These are phyloP conservation scores for Sclerotinia sclerotiorum DNA, from an alignment of 2,329 filamentous ascomycete species.

Conservation along the genomic window DNA sequence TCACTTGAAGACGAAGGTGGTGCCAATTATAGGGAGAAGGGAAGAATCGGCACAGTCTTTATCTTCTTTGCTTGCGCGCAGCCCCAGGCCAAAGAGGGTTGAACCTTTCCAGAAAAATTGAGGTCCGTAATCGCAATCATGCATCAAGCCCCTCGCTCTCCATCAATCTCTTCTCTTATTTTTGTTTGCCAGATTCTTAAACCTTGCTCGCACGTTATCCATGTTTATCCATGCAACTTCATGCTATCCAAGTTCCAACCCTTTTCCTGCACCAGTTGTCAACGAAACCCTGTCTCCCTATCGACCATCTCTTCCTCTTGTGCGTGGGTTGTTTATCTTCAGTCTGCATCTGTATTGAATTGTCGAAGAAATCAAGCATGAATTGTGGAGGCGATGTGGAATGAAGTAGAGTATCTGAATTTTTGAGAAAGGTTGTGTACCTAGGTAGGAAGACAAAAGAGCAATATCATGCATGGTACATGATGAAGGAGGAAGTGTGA, in stretches of 20 bases:
- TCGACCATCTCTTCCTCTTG: not conserved
- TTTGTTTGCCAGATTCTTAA: not conserved
- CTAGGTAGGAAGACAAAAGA: not conserved
- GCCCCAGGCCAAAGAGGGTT: not conserved
- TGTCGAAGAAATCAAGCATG: not conserved
- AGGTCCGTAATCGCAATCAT: constrained; percentile 21
- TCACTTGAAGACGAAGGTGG: not conserved
- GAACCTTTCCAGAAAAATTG: not conserved
- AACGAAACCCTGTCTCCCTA: not conserved
- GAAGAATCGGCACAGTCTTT: constrained; percentile 6
- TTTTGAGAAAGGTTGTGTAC: not conserved
- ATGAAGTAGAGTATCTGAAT: not conserved
- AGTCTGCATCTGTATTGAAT: not conserved
- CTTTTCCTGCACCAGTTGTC: not conserved
- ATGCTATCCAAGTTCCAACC: not conserved
- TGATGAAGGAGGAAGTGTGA: not conserved
- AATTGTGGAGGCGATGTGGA: not conserved
- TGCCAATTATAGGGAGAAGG: constrained; percentile 4
- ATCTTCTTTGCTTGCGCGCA: not conserved
- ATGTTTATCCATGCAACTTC: not conserved
- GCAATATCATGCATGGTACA: not conserved
- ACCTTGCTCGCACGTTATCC: constrained; percentile 1
- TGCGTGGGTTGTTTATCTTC: not conserved
- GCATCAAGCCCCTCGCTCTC: constrained; percentile 6
- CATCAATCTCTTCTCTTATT: not conserved